Evolutionary conservation across 2,329 filamentous ascomycete genomes (phyloP).

Genomic region (Diplodia mutila): DNA sequence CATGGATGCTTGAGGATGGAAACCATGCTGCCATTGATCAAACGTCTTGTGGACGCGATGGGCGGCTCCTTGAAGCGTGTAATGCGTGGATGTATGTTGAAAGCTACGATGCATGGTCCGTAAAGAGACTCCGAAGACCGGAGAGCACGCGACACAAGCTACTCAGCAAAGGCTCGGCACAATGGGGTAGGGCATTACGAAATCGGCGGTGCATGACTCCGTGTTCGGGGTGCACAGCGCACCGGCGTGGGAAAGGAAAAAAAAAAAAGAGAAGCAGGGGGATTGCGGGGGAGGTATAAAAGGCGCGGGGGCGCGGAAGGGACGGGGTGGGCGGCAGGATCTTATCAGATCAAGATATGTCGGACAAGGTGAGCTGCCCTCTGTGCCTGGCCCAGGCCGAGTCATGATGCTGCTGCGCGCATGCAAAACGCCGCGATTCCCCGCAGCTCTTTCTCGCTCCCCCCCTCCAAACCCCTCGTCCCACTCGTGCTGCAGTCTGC

Average conservation of each 20-base stretch:
- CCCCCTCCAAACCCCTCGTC: neutral
- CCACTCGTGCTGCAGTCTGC: neutral
- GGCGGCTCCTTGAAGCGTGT: neutral
- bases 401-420: constrained; percentile 18
- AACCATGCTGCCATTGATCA: neutral
- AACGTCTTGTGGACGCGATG: neutral
- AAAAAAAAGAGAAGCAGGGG: neutral
- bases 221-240: constrained; percentile 18
- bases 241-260: neutral
- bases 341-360: constrained; percentile 16
- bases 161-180: neutral
- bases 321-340: neutral
- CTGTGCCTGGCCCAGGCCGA: constrained; percentile 6
- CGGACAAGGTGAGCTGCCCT: constrained; percentile 11
- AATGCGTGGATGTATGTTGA: too few relatives aligned
- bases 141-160: neutral
- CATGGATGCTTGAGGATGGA: neutral
- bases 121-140: constrained; percentile 13
- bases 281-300: constrained; percentile 17
- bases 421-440: neutral
- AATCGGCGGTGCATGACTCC: constrained; percentile 4
- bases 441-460: constrained; percentile 4
- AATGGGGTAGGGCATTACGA: neutral
- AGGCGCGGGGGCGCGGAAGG: neutral
- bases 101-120: too few relatives aligned